Conservation (phyloP, 768 basidiomycete genomes). For the Boletus rubropictus region DNA sequence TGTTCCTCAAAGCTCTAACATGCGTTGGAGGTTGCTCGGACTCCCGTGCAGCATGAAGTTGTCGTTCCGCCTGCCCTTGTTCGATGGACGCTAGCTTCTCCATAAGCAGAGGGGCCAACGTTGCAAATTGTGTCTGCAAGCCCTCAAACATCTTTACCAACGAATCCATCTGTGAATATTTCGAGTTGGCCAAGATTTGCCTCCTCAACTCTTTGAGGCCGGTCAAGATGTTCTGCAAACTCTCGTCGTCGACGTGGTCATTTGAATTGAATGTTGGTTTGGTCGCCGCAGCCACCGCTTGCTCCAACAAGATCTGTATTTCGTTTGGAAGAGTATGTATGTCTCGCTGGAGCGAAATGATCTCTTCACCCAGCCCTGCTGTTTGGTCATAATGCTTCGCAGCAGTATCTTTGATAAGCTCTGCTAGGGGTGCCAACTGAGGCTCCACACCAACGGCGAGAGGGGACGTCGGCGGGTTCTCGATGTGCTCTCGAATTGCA, state of each 20-base stretch:
- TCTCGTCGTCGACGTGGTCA: neutral
- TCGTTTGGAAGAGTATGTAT: conserved; percentile 27
- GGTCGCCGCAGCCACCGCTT: neutral
- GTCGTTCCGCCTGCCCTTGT: conserved; percentile 18
- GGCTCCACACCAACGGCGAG: conserved; percentile 10
- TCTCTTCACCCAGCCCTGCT: conserved; percentile 29
- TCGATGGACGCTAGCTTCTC: conserved; percentile 31
- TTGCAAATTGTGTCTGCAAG: conserved; percentile 36
- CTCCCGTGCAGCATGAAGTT: conserved; percentile 13
- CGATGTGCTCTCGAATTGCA: conserved; percentile 16
- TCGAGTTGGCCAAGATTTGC: conserved; percentile 7
- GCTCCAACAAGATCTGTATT: conserved; percentile 14
- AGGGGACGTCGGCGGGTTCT: conserved; percentile 11
- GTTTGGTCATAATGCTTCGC: conserved; percentile 34
- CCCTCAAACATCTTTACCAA: conserved; percentile 35
- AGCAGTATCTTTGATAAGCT: conserved; percentile 33
- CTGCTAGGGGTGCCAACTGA: conserved; percentile 25
- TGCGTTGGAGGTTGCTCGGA: neutral
- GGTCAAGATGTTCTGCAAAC: conserved; percentile 6
- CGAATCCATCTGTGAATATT: conserved; percentile 11
- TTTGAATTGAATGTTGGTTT: conserved; percentile 2
- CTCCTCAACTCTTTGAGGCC: conserved; percentile 18
- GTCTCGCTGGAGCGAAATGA: conserved; percentile 30
- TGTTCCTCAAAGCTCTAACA: conserved; percentile 6
- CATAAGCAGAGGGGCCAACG: conserved; percentile 34